Evolutionary conservation across 257 asterid species (phyloP), one percentile per base, ranked within the genome.

Genomic region (Solanum sparsipilum): DNA sequence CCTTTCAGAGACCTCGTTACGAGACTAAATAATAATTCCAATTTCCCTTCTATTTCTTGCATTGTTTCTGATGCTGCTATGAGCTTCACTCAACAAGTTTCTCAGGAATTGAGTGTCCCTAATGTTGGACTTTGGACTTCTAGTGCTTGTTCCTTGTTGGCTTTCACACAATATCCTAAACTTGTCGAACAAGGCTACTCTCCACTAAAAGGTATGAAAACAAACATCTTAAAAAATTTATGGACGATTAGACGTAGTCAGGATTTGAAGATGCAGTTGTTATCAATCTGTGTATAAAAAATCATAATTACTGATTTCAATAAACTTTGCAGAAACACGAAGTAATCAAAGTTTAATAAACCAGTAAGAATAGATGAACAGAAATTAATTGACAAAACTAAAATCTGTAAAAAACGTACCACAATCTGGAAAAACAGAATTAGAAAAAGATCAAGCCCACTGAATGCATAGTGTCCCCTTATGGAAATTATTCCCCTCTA

Each of bases 151-250:
- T 83, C 89, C 31, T 68, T 90, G 48, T 20, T 52, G 86, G 89
- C 88, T n/a, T 87, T 71, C 32, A 4, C n/a, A 15, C 87, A 88
- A 3, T 88, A 68, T 36, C 90, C 74, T 35, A 44, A 87, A 15
- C 92, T 88, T 20, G 56, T 87, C 2, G 83, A 87, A 18, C 75
- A 78, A 84, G 90, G 90, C 36, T 70, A 84, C 10, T 5, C 52
- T 56, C 91, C 91, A 9, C 79, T 90, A 12, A 84, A 88, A 89
- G 91, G 92, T 89, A 90, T 9, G 36, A 18, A 67, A 6, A 5
- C 3, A 5, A 36, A 74, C 13, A 2, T 39, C 16, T 13, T 5
- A 2, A 27, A 34, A 13, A 68, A 13, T 39, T 39, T 39, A 20
- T 39, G 46, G 6, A 68, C 21, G 9, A 70, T 27, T 65, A 65